Base-by-base conservation (phyloP, 2,329 filamentous ascomycete species). In the Ceratocystis cubensis region DNA sequence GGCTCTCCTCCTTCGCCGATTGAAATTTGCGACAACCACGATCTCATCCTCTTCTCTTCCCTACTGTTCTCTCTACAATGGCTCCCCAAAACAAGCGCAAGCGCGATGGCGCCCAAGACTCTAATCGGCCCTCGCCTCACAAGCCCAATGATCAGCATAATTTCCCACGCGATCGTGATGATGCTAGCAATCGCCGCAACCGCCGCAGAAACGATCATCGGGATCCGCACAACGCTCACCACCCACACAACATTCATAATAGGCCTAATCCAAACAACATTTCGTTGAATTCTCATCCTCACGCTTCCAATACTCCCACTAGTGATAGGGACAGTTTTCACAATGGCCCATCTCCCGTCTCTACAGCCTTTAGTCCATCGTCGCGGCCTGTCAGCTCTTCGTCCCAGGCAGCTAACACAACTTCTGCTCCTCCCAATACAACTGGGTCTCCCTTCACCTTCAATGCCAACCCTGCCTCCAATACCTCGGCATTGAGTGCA, bases 31-130 rank as follows among this genome's bases (percentile, higher is more conserved):
- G 66, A 65, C 56, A 59, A 53, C 48, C 22, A n/a, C 17, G 6
- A 13, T 4, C 48, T 20, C 13, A 22, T 53, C 48, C 48, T 13
- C 48, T 10, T 50, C 56, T 17, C n/a, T 8, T 37, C 53, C 57
- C 65, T 69, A 70, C 69, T 68, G 69, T 71, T 41, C 44, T 53
- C 44, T 17, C n/a, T 73, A 72, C 71, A 69, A 84, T 85, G 82
- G 78, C 81, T 76, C 79, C 80, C 33, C 85, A 85, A 76, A 79
- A 83, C 71, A 85, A 85, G 79, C 76, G 77, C 72, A 81, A 83
- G 61, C 77, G 82, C 70, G 75, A 74, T 64, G 76, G 76, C 68
- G 74, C 75, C 69, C 82, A 84, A 67, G 78, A 76, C 66, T 75
- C 75, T 5, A 56, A 57, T 69, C 79, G 85, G 68, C 84, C 84